Evolutionary conservation across 129 eudicot genomes (phyloP), one percentile per base, ranked within the genome.

Genomic region (Deinandra increscens): DNA sequence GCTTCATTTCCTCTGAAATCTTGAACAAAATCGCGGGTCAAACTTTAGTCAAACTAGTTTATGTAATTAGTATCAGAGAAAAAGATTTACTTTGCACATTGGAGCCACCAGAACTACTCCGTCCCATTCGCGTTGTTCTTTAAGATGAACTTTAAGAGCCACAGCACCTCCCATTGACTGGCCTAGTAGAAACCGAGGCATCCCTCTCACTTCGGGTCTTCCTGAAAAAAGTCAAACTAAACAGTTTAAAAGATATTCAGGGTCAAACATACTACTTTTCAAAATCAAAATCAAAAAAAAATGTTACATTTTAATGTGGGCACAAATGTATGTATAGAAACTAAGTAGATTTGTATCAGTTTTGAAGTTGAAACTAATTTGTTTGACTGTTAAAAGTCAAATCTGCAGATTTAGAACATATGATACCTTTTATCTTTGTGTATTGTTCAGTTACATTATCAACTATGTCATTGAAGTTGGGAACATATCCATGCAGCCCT

Each of bases 81-180:
- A 76, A 66, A 7, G 31, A 41, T 64, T 83, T 91, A 91, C 97
- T 80, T 83, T 91, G 46, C 96, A 88, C 97, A 91, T 88, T 37
- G 97, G 97, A 13, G 97, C 96, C 12, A 91, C 97, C 75, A 91
- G 98, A 66, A 84, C 85, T 34, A 83, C 79, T 59, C 98, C 98
- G 66, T 88, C 91, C 98, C 98, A 92, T 79, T 82, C 87, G 1
- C 80, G 81, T 13, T 89, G 96, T 19, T 81, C 85, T 75, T 84
- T 92, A 5, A 88, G 83, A 73, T 78, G 91, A 68, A 82, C 91
- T 80, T 92, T 92, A 20, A 92, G 80, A 38, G 96, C 96, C 60
- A 92, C 82, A 2, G 98, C 98, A 58, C 95, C 98, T 5, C 98
- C 98, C 98, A 92, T 92, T 12, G 98, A 92, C 79, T 92, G 96